phyloP scores from a whole-genome alignment of 2,329 filamentous ascomycete genomes.

The Alternaria burnsii region DNA sequence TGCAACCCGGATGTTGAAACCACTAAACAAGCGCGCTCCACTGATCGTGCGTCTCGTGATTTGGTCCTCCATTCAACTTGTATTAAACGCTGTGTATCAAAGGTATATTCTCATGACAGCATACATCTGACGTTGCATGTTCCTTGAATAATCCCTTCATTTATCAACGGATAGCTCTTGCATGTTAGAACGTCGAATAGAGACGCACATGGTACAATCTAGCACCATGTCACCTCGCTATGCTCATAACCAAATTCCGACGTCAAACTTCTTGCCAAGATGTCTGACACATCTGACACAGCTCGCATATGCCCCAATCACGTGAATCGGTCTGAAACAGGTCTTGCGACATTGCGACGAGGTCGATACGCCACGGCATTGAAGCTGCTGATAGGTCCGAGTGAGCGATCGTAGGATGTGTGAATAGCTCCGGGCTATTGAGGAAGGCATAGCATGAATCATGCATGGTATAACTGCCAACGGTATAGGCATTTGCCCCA shows the following conservation, averaged over 20 bases:
- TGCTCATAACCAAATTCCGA: not conserved
- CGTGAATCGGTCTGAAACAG: slow-evolving; percentile 10
- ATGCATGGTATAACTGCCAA: not conserved
- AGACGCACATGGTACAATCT: not conserved
- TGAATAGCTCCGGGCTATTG: too few species aligned
- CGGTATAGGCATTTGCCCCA: not conserved
- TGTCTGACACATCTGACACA: slow-evolving; percentile 8
- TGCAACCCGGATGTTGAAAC: not conserved
- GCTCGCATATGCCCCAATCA: slow-evolving; percentile 7
- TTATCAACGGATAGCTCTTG: not conserved
- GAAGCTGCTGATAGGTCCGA: not conserved
- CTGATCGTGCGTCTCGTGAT: not conserved
- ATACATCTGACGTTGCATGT: not conserved
- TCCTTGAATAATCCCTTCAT: not conserved
- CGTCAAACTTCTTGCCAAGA: slow-evolving; percentile 1
- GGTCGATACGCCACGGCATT: not conserved
- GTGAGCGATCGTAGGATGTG: not conserved
- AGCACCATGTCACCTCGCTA: not conserved
- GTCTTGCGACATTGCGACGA: slow-evolving; percentile 1
- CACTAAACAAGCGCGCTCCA: not conserved
- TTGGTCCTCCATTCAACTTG: not conserved
- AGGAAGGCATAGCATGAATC: not conserved
- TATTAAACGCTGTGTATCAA: not conserved
- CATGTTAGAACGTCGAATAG: too few species aligned
- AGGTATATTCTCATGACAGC: not conserved